Percentiles rank a stretch among this genome's conserved stretches.
Evolutionary conservation across 306 rosid genomes (phyloP).

Genomic region (Prunus mume): DNA sequence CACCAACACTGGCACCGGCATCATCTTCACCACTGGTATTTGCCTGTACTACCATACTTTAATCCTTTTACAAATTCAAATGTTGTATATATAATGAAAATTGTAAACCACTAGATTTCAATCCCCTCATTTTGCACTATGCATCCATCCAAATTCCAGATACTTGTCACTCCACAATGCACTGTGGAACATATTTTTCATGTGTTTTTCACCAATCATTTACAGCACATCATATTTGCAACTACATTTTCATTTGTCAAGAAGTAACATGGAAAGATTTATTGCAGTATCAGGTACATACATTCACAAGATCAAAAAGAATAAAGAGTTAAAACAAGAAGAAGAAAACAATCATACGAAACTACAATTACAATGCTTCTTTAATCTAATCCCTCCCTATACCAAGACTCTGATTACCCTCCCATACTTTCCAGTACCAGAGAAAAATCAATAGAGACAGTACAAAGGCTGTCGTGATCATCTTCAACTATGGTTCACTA

Average conservation of each 20-base stretch:
- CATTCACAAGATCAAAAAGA: neutral
- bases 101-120: too few species aligned
- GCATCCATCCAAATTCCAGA: too few species aligned
- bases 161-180: too few species aligned
- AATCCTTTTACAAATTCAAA: too few species aligned
- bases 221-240: neutral
- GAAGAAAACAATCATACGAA: neutral
- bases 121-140: too few species aligned
- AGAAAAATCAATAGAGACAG: constrained; percentile 5
- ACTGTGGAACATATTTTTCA: too few species aligned
- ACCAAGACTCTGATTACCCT: constrained; percentile 3
- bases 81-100: too few species aligned
- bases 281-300: constrained; percentile 4
- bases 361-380: constrained; percentile 11
- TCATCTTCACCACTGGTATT: too few species aligned
- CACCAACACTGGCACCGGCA: too few species aligned
- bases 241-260: neutral
- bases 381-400: constrained; percentile 9
- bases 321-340: neutral
- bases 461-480: neutral
- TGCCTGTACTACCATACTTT: too few species aligned
- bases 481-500: constrained; percentile 1
- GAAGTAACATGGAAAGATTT: neutral
- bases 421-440: neutral
- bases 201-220: too few species aligned